Base-by-base conservation (phyloP, 805 yeast species). In the Alloascoidea hylecoeti region DNA sequence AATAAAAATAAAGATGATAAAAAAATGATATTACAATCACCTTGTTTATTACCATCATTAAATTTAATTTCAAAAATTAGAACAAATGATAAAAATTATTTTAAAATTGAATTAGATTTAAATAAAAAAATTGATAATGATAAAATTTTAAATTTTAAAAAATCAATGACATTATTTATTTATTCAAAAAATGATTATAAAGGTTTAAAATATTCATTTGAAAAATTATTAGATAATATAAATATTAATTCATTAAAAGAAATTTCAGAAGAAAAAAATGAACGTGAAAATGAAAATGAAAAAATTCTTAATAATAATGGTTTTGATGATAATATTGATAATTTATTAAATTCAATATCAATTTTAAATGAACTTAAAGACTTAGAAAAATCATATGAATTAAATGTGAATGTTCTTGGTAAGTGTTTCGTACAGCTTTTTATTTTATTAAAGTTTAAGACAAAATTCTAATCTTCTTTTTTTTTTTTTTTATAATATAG, bases 21-120 rank as follows among this genome's bases (percentile, higher is more conserved):
- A 4, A 37, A 46, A 3, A 38, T 55, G 2, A 50, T 51, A 2
- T 38, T 64, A 4, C 39, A 50, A 4, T 60, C 92, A 0, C 96
- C 96, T 0, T 72, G 81, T 43, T 56, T 84, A 34, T 50, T 86
- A 33, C 92, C 95, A 0, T 67, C 69, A 18, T 48, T 79, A 18
- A 60, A 63, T 12, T 56, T 57, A 0, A 73, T 85, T 5, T 41
- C 49, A 5, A 56, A 57, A 4, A 64, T 85, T 2, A 58, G 60
- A 33, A 67, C 78, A 0, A 46, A 53, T 2, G 61, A 70, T 3
- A 53, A 63, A 2, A 69, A 68, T 9, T 73, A 72, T 49, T 77
- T 74, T 46, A 70, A 72, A 2, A 66, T 73, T n/a, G 43, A 49
- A n/a, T 57, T 70, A 35, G 66, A 66, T 38, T 60, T 70, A 32